Evolutionary conservation across 108 stramenopile species (phyloP), one percentile per base, ranked within the genome.

Genomic region (Ochromonas danica): DNA sequence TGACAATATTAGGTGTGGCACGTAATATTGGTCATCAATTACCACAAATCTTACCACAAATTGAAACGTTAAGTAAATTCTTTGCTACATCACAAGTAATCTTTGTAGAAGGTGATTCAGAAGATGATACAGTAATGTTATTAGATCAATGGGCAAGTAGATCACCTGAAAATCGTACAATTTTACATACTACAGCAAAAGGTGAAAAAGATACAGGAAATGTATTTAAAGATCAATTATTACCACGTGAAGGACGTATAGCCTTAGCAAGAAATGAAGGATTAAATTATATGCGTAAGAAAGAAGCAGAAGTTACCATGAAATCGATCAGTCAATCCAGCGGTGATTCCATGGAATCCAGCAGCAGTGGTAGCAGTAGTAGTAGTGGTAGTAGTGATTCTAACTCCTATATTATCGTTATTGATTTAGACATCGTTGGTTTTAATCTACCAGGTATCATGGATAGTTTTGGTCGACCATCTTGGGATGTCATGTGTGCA

Each of bases 231-330:
- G n/a, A n/a, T n/a, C n/a, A 57, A 22, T 57, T 22, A 57, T 35
- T 67, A 36, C 63, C 63, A 10, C 27, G 63, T 14, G 63, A 67
- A 67, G 63, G 63, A 33, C 27, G 63, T 14, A 28, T 67, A 67
- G 63, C 63, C 6, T 31, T 31, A 6, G 63, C 63, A 28, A 67
- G 63, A 67, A 67, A 67, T 33, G 10, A 14, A 36, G 63, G 14
- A 10, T 36, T 67, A 36, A 67, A 67, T 28, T 6, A 22, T 67
- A 6, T 67, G 31, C 17, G 31, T 14, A n/a, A n/a, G n/a, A n/a
- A n/a, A n/a, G n/a, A n/a, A n/a, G n/a, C n/a, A n/a, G n/a, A n/a
- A n/a, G n/a, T n/a, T n/a, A n/a, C n/a, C n/a, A n/a, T n/a, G n/a
- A n/a, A n/a, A n/a, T n/a, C n/a, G n/a, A n/a, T n/a, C n/a, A n/a